Base-by-base conservation (phyloP, 805 yeast species). In the Candida silvatica region DNA sequence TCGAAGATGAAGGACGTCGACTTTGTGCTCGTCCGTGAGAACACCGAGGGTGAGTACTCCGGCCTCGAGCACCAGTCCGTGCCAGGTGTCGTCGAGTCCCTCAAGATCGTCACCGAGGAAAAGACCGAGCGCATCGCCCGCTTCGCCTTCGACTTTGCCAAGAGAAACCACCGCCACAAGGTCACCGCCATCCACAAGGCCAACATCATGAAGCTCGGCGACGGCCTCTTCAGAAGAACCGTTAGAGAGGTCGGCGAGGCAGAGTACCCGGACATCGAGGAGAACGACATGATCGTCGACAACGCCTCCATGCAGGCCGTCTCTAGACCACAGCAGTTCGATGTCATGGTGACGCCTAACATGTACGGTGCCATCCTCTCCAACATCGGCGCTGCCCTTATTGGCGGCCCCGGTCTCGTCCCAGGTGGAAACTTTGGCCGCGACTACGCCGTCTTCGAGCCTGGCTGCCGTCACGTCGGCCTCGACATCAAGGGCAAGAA, bases 291-390 rank as follows among this genome's bases (percentile, higher is more conserved):
- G 77, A 92, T 90, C 66, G 97, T 90, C 51, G 98, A 90, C 67
- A 90, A 90, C 61, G 97, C 97, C 43, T 86, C 97, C 42, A 92
- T 90, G 98, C 97, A 90, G 71, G 96, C 97, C 40, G 98, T 90
- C 45, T 88, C 97, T 40, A 74, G 81, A 66, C 97, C 97, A 50
- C 95, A 90, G 66, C 97, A 90, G 70, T 90, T 90, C 56, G 97
- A 92, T 61, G 97, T 92, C 38, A 74, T 90, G 67, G 97, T 92
- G 45, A 86, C 97, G 47, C 98, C 98, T 50, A 88, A 92, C 74
- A 75, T 90, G 69, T 90, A 90, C 74, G 98, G 98, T 69, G 82
- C 96, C 57, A 90, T 90, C 56, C 69, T 90, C 56, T 87, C 97
- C 48, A 92, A 92, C 76, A 88, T 90, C 54, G 98, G 97, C 70